phyloP scores from a whole-genome alignment of 1,139 yeast species.

The Blastobotrys buckinghamii region DNA sequence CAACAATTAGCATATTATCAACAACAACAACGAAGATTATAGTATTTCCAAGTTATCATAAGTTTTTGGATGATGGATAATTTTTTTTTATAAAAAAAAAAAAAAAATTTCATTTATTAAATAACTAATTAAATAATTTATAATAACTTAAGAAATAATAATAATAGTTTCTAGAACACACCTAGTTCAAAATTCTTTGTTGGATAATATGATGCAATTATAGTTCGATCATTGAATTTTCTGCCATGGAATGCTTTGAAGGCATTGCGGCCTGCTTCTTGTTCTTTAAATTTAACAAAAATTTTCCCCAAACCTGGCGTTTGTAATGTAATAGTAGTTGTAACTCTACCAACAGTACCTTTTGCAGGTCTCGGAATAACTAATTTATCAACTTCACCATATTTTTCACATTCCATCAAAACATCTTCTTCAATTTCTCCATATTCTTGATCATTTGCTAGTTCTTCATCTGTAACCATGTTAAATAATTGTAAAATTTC shows the following conservation, averaged over 20 bases:
- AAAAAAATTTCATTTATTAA: no score
- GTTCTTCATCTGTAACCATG: conserved; percentile 57
- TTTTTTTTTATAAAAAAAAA: no score
- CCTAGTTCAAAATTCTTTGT: conserved; percentile 44
- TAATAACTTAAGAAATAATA: neutral
- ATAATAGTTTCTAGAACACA: conserved; percentile 23
- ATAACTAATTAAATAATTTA: neutral
- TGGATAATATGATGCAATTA: conserved; percentile 59
- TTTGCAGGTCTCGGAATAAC: conserved; percentile 63
- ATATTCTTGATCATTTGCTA: conserved; percentile 46
- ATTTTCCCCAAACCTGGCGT: conserved; percentile 67
- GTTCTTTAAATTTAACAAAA: conserved; percentile 56
- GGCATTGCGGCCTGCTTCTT: conserved; percentile 51
- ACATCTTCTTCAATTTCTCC: conserved; percentile 51
- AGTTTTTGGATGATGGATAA: no score
- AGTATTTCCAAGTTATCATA: neutral
- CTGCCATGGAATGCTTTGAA: conserved; percentile 62
- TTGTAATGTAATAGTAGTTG: conserved; percentile 22
- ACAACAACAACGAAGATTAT: neutral
- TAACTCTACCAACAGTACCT: conserved; percentile 35
- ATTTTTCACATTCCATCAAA: conserved; percentile 43
- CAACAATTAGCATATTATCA: conserved; percentile 8
- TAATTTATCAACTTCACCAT: conserved; percentile 50
- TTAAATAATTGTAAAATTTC: conserved; percentile 62
- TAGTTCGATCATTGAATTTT: conserved; percentile 61